phyloP scores from a whole-genome alignment of 371 early-diverging fungal genomes.

The Racocetra persica region DNA sequence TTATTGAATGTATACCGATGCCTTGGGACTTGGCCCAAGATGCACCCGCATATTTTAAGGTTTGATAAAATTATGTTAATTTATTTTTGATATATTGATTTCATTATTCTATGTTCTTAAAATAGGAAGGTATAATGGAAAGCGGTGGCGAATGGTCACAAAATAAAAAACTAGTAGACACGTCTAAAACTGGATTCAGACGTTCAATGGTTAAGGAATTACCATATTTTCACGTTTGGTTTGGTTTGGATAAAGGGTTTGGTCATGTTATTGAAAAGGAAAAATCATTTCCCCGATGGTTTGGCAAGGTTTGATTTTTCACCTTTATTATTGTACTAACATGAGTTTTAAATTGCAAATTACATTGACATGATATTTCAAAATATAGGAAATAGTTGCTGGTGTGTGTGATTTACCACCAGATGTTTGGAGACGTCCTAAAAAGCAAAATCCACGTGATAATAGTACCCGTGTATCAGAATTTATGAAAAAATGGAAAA shows the following conservation, averaged over 20 bases:
- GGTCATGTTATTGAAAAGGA: constrained; percentile 96
- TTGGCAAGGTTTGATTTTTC: constrained; percentile 61
- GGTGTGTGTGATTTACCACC: constrained; percentile 84
- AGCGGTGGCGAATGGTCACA: constrained; percentile 93
- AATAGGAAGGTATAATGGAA: constrained; percentile 75
- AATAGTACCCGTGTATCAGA: constrained; percentile 63
- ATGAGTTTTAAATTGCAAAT: not conserved
- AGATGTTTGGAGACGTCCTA: constrained; percentile 76
- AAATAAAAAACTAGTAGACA: constrained; percentile 89
- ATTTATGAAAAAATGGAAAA: constrained; percentile 77
- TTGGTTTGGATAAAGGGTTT: constrained; percentile 82
- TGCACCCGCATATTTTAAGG: constrained; percentile 86
- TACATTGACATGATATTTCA: constrained; percentile 35
- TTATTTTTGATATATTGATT: not conserved
- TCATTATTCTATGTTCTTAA: not conserved
- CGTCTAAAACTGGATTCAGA: constrained; percentile 75
- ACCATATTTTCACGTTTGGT: constrained; percentile 98
- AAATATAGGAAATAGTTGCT: constrained; percentile 70
- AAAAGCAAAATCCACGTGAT: constrained; percentile 63
- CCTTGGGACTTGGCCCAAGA: constrained; percentile 78
- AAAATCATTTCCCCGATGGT: constrained; percentile 80
- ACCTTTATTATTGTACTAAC: constrained; percentile 60
- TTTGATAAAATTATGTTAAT: constrained; percentile 21
- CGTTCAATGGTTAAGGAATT: constrained; percentile 73
- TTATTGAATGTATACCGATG: constrained; percentile 92